Evolutionary conservation across 306 rosid species (phyloP).

Genomic region (Dicorynia guianensis): DNA sequence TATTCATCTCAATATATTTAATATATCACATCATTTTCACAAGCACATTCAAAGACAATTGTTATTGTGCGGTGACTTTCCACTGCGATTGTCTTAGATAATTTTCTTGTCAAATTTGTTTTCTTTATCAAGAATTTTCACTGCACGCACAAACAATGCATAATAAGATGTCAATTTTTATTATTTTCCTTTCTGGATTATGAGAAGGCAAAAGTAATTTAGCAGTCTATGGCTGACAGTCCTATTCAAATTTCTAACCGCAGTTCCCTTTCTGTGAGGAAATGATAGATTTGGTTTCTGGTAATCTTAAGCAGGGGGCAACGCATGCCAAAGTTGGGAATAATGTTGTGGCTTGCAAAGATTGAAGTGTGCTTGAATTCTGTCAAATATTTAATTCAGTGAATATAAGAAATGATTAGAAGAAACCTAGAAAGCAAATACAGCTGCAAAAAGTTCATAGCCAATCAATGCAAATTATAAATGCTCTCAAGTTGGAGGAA

Average conservation of each 20-base stretch:
- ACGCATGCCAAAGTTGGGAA: constrained; percentile 14
- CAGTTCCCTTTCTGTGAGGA: neutral
- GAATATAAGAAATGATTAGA: constrained; percentile 18
- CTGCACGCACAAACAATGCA: constrained; percentile 31
- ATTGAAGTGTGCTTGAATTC: constrained; percentile 33
- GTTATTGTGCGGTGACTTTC: constrained; percentile 9
- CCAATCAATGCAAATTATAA: constrained; percentile 13
- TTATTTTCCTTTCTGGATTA: neutral
- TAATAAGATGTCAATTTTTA: neutral
- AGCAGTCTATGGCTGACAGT: constrained; percentile 13
- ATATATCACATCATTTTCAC: neutral
- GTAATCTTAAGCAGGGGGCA: constrained; percentile 13
- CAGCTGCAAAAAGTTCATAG: constrained; percentile 21
- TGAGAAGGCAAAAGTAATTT: constrained; percentile 10
- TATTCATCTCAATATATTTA: neutral
- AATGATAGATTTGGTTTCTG: constrained; percentile 15
- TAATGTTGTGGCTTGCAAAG: constrained; percentile 5
- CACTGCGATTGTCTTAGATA: neutral
- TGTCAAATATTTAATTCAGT: constrained; percentile 7
- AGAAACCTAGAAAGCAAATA: constrained; percentile 12
- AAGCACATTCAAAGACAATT: neutral
- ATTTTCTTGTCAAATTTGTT: constrained; percentile 7
- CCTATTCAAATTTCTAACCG: neutral
- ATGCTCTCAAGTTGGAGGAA: constrained; percentile 30
- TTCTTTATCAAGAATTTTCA: neutral